Conservation (phyloP, 257 asterid genomes). For the Gentiana dahurica region DNA sequence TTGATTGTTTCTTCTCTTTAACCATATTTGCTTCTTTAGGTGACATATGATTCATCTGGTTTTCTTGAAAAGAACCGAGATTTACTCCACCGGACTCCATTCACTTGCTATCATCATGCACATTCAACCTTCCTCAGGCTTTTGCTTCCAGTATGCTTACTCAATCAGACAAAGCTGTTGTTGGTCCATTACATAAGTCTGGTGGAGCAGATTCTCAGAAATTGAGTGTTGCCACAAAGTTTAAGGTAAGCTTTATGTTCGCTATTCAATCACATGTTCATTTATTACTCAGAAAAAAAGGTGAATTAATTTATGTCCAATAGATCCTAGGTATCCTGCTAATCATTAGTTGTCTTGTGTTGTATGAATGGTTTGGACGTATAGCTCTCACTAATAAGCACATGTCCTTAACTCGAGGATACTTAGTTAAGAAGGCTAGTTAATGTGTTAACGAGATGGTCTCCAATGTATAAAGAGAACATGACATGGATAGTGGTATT, state of each 20-base stretch:
- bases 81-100: constrained; percentile 84
- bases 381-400: too few relatives aligned
- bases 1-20: constrained; percentile 5
- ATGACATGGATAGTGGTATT: too few relatives aligned
- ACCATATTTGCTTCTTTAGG: constrained; percentile 40
- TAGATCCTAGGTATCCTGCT: too few relatives aligned
- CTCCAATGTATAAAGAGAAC: too few relatives aligned
- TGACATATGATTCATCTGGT: constrained; percentile 76
- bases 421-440: too few relatives aligned
- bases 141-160: constrained; percentile 82
- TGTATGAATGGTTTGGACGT: too few relatives aligned
- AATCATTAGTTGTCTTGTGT: too few relatives aligned
- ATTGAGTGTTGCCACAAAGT: constrained; percentile 84
- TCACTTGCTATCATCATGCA: constrained; percentile 83
- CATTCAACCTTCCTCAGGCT: constrained; percentile 74
- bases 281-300: too few relatives aligned
- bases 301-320: too few relatives aligned
- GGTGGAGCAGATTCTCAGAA: constrained; percentile 98
- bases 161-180: constrained; percentile 81
- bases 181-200: constrained; percentile 76
- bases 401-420: too few relatives aligned
- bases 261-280: too few relatives aligned
- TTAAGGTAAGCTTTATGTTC: constrained; percentile 48
- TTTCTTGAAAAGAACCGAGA: constrained; percentile 98
- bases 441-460: too few relatives aligned